Percentiles rank a stretch among this genome's conserved stretches.
Evolutionary conservation across 2,329 filamentous ascomycete genomes (phyloP).

Genomic region (Phyllosticta citribraziliensis): DNA sequence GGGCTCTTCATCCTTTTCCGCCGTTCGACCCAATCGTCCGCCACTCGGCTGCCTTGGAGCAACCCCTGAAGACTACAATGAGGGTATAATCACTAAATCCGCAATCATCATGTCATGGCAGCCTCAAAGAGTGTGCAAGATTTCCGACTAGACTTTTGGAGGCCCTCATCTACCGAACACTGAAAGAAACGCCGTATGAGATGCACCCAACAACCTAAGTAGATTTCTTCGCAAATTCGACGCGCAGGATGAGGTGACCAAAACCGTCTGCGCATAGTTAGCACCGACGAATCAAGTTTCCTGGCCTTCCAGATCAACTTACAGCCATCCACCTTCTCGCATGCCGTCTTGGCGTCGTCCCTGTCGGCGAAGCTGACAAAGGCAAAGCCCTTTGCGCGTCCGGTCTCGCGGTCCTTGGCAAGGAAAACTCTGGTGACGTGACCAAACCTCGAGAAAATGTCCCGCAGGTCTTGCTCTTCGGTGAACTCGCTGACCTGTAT

Average conservation of each 20-base stretch:
- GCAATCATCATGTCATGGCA: conserved; percentile 7
- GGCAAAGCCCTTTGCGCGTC: conserved; percentile 93
- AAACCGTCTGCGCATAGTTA: conserved; percentile 45
- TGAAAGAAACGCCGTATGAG: conserved; percentile 9
- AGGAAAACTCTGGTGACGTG: conserved; percentile 95
- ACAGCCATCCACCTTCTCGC: conserved; percentile 93
- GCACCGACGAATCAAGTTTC: background rate
- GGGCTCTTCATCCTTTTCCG: background rate
- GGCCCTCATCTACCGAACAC: conserved; percentile 8
- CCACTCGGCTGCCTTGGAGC: background rate
- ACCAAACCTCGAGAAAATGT: conserved; percentile 96
- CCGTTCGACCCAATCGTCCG: background rate
- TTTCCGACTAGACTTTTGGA: conserved; percentile 7
- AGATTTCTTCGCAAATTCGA: conserved; percentile 71
- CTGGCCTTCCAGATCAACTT: background rate
- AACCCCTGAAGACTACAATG: background rate
- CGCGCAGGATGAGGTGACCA: conserved; percentile 75
- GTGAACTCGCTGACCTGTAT: conserved; percentile 86
- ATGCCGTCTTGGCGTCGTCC: conserved; percentile 80
- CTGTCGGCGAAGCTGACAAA: conserved; percentile 96
- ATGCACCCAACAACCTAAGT: conserved; percentile 18
- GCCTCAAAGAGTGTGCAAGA: conserved; percentile 6
- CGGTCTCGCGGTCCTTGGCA: conserved; percentile 94
- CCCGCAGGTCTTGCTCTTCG: conserved; percentile 87
- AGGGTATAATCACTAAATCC: background rate